Evolutionary conservation across 352 stramenopile genomes (phyloP), one percentile per base, ranked within the genome.

Genomic region (Elongisporangium anandrum): DNA sequence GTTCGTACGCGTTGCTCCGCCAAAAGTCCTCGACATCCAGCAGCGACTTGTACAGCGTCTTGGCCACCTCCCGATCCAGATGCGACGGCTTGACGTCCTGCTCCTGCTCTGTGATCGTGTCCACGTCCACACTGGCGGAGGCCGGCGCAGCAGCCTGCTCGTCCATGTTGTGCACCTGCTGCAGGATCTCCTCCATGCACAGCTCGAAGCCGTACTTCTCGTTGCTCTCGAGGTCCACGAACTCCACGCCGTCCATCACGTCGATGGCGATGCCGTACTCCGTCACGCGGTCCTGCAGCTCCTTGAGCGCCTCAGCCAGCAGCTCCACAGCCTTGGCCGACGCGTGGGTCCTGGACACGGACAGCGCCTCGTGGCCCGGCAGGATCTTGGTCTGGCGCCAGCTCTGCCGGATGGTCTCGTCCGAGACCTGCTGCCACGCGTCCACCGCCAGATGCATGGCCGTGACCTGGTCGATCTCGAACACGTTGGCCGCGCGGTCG

Each of bases 11-110:
- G 56, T 65, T 61, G 26, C 61, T 38, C 6, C 45, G 52, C 59
- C 64, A 70, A 47, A 59, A 70, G 48, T 57, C 50, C 48, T 70
- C 64, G n/a, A 66, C 39, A 13, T 19, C 52, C 20, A 58, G 16
- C 26, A 66, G 64, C 2, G 64, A 63, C 4, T 57, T 47, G 17
- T 66, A 59, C 16, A 67, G 47, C 4, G 45, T 15, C 21, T 58
- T 26, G 0, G 50, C 20, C 15, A 22, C 21, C 49, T 26, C 6
- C 22, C 15, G 13, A 21, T 12, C 15, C 49, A 34, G 6, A 21
- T 16, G 22, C 45, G 34, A 13, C 48, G 23, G 22, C 49, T 45
- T 17, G 17, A 17, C 17, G 20, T 22, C 45, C 23, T 52, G n/a
- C 47, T 10, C 8, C 21, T 4, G 34, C 4, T 13, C n/a, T n/a